Evolutionary conservation across 2,329 filamentous ascomycete genomes (phyloP), one percentile per base, ranked within the genome.

Genomic region (Knoxdaviesia capensis): DNA sequence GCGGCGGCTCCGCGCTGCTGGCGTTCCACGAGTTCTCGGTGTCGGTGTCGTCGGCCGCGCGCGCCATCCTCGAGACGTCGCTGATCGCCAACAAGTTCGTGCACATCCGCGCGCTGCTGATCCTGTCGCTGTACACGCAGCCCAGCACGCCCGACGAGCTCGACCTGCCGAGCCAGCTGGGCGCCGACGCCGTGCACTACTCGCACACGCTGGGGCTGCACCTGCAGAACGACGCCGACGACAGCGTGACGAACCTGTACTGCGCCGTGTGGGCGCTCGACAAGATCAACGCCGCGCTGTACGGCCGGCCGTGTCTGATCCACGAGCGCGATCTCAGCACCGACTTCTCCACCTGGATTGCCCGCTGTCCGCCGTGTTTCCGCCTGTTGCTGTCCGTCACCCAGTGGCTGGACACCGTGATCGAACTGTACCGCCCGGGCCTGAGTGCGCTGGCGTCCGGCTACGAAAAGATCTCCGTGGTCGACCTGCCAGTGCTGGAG

Each of bases 241-340:
- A 63, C 36, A 60, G 64, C 30, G 55, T 64, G 3, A 64, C 68
- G 42, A 63, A 59, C 3, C 49, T 76, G 2, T 73, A 74, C 38
- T 76, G 70, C 48, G 69, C 66, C 6, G 58, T 74, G 0, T 77
- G 71, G 71, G 71, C 71, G 0, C 52, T 78, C 1, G 74, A 79
- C 49, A 62, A 70, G 9, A 61, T 78, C 37, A 71, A 71, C 39
- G 64, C 70, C 1, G 68, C 72, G 0, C 63, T 74, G n/a, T 69
- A 75, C 44, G 74, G 72, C 5, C 61, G 74, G 1, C 69, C 74
- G 0, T 66, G 69, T 38, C 52, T 75, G 29, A 66, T 79, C 44
- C 72, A 78, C 47, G 71, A 76, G 47, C 57, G 69, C 40, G 74
- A 79, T 47, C 62, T 74, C 31, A 68, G 70, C 6, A 66, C 65